Evolutionary conservation across 108 stramenopile species (phyloP), one percentile per base, ranked within the genome.

Genomic region (Skeletonema marinoi): DNA sequence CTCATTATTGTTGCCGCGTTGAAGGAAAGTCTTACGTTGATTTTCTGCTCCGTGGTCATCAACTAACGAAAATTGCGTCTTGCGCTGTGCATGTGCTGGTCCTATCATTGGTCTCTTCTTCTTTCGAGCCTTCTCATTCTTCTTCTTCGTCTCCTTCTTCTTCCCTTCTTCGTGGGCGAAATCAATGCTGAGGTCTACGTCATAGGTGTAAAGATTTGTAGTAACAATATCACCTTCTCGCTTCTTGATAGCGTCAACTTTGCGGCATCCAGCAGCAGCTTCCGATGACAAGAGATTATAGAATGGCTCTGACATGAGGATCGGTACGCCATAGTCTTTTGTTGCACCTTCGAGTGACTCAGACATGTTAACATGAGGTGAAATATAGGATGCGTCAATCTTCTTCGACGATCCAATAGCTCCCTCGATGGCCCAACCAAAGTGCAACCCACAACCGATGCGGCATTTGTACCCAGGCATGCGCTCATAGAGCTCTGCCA

Each of bases 341-440:
- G 93, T 90, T 33, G 78, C 63, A 35, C 81, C 61, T 65, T 93
- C 89, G 25, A 93, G 84, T 56, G 74, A 78, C 74, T 91, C 88
- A 19, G 88, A 71, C 88, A 77, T 83, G 56, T 87, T 89, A 6
- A 93, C 90, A 70, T 92, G 88, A 6, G 93, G 90, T n/a, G 85
- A 87, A 44, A 93, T 82, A 56, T 93, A 92, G 1, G 92, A 92
- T 29, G 90, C 93, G 69, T 93, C 90, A 61, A 93, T 90, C 68
- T 93, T 93, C 51, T 85, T 85, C 32, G 80, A 78, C 39, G 86
- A 87, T 16, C 93, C 90, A 60, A 93, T 91, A 11, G 92, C 90
- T 14, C 92, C 92, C 74, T 93, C 92, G 60, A 93, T 86, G 7
- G 92, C 92, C 92, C 92, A 93, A 32, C 92, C 92, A 60, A 91